Evolutionary conservation across 1,139 yeast species (phyloP).

Genomic region (Geotrichum reessii): DNA sequence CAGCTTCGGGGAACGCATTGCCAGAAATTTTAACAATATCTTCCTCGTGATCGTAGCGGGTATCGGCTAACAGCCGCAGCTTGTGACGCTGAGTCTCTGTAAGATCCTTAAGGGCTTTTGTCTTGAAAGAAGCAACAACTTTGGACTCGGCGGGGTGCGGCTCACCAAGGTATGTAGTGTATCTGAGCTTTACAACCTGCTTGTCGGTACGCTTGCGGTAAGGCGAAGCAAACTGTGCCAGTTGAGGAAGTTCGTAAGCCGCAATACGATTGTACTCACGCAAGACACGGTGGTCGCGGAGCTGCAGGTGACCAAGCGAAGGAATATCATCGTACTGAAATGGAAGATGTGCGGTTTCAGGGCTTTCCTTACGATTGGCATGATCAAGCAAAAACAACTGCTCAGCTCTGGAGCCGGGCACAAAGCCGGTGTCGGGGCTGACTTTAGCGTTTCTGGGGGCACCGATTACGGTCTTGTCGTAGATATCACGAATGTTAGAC

Average conservation of each 20-base stretch:
- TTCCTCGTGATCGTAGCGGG: conserved; percentile 60
- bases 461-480: conserved; percentile 28
- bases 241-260: conserved; percentile 86
- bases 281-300: conserved; percentile 54
- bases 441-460: conserved; percentile 1
- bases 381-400: conserved; percentile 13
- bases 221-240: conserved; percentile 48
- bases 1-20: conserved; percentile 62
- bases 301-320: conserved; percentile 52
- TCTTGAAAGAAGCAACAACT: conserved; percentile 55
- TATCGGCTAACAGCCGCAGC: conserved; percentile 71
- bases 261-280: conserved; percentile 69
- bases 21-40: conserved; percentile 59
- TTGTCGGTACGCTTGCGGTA: conserved; percentile 42
- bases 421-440: conserved; percentile 15
- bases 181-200: conserved; percentile 60
- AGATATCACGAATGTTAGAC: conserved; percentile 29
- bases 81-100: conserved; percentile 56
- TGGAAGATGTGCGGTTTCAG: conserved; percentile 35
- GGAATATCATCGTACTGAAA: conserved; percentile 56
- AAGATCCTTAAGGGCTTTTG: conserved; percentile 49
- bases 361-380: conserved; percentile 15
- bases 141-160: conserved; percentile 61
- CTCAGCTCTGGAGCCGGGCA: conserved; percentile 18
- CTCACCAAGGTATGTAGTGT: conserved; percentile 68